Evolutionary conservation across 2,329 filamentous ascomycete species (phyloP).

Genomic region (Talaromyces sp.): DNA sequence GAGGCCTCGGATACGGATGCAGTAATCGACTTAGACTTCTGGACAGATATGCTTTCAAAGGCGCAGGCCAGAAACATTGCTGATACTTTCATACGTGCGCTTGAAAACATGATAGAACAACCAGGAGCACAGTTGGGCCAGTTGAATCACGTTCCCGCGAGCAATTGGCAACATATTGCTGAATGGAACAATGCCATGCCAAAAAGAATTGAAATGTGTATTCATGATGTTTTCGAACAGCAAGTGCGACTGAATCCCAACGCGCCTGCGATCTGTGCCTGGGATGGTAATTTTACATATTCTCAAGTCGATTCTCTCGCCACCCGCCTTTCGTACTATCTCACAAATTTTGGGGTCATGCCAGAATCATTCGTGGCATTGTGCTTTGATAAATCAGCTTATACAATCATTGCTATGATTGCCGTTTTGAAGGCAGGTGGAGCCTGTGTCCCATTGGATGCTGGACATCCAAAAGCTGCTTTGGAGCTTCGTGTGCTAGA

Average conservation of each 20-base stretch:
- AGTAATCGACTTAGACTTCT: slow-evolving; percentile 41
- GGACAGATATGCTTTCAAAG: slow-evolving; percentile 40
- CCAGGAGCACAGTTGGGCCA: slow-evolving; percentile 7
- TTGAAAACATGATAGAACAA: slow-evolving; percentile 40
- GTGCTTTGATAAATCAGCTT: slow-evolving; percentile 24
- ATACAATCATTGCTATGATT: slow-evolving; percentile 21
- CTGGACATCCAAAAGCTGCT: slow-evolving; percentile 16
- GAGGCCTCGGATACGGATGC: slow-evolving; percentile 44
- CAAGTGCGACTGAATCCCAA: slow-evolving; percentile 22
- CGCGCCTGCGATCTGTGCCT: slow-evolving; percentile 29
- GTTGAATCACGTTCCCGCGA: slow-evolving; percentile 3
- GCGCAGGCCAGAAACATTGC: slow-evolving; percentile 40
- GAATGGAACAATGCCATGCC: slow-evolving; percentile 16
- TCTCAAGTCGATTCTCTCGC: slow-evolving; percentile 33
- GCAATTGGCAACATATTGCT: slow-evolving; percentile 13
- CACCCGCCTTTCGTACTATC: slow-evolving; percentile 30
- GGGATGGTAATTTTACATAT: slow-evolving; percentile 36
- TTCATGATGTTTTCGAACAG: slow-evolving; percentile 17
- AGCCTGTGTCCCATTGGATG: slow-evolving; percentile 19
- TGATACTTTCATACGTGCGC: slow-evolving; percentile 34
- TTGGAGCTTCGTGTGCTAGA: slow-evolving; percentile 13
- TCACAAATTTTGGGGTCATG: slow-evolving; percentile 30
- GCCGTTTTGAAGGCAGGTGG: slow-evolving; percentile 23
- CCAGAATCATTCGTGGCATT: slow-evolving; percentile 28
- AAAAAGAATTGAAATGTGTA: slow-evolving; percentile 19